Evolutionary conservation across 163 green algal species (phyloP), one percentile per base, ranked within the genome.

Genomic region (Smithsoniella earleae): DNA sequence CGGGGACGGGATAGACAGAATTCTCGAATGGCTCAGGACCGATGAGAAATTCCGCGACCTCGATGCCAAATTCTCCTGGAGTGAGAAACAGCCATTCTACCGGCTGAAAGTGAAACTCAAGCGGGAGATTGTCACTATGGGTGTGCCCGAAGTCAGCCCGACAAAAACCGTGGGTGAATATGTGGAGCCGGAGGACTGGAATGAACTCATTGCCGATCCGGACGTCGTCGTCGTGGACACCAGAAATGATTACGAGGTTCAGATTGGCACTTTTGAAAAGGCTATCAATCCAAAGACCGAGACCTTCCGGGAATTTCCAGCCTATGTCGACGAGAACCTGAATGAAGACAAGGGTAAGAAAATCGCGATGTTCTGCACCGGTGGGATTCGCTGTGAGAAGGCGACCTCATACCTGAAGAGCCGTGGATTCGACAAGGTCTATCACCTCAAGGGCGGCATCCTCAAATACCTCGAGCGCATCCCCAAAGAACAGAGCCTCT

Each of bases 351-450:
- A 75, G 73, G 75, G 46, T 25, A 79, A 73, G 73, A 65, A 13
- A 8, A 54, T 76, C 25, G 22, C 40, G 45, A 82, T 81, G 79
- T 84, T 81, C 75, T 85, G 80, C 62, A 85, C 80, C 1, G 79
- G 80, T 20, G 80, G 80, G 28, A 74, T 85, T 10, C 79, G 80
- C 8, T 85, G 80, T 74, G 80, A 86, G 80, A 66, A 77, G 30
- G 80, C 80, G n/a, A 79, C 73, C 25, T 76, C 80, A n/a, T 54
- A 20, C 20, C 20, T 54, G 44, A 20, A 22, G 20, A 20, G 20
- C 20, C 20, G 20, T 22, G 44, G 44, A 20, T 84, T 79, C 62
- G 49, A 49, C 34, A 64, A 79, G 37, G 52, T 75, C n/a, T 22
- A 52, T 18, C 80, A 85, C 66, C 80, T 85, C 3, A 62, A 25